Conservation (phyloP, 345 rosid species). For the Aquilaria yunnanensis region DNA sequence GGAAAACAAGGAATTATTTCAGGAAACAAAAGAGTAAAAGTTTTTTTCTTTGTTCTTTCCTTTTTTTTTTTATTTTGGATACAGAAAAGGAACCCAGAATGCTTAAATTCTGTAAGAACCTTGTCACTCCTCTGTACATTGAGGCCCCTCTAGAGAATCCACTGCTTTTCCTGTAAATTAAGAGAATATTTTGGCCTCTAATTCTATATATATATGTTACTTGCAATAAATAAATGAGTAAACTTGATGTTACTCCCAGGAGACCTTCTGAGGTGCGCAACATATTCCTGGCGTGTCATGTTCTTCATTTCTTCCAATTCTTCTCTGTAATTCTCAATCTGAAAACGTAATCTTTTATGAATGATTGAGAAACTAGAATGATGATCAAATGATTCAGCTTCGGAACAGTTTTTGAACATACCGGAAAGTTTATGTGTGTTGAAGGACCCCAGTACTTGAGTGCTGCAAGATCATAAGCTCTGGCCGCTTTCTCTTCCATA, state of each 20-base stretch:
- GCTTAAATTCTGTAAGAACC: conserved; percentile 27
- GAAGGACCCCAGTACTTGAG: conserved; percentile 86
- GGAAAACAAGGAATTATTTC: neutral
- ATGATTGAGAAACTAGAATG: neutral
- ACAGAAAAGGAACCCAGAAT: neutral
- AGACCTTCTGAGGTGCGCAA: conserved; percentile 71
- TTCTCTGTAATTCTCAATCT: conserved; percentile 58
- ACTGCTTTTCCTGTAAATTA: conserved; percentile 60
- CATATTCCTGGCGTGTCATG: conserved; percentile 78
- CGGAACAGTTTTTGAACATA: conserved; percentile 9
- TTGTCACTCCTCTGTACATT: conserved; percentile 82
- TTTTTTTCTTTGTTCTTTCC: no score
- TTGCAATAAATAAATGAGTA: neutral
- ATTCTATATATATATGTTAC: neutral
- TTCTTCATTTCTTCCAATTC: conserved; percentile 73
- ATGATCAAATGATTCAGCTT: neutral
- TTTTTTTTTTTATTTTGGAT: neutral
- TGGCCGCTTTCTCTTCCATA: conserved; percentile 83
- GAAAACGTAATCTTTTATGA: conserved; percentile 7
- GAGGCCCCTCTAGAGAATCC: conserved; percentile 89
- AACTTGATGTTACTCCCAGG: neutral
- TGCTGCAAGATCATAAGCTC: conserved; percentile 83
- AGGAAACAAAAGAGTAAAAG: neutral
- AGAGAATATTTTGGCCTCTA: neutral
- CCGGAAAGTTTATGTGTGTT: conserved; percentile 70